Base-by-base conservation (phyloP, 129 eudicot genomes). In the sunflower (Helianthus annuus) region DNA sequence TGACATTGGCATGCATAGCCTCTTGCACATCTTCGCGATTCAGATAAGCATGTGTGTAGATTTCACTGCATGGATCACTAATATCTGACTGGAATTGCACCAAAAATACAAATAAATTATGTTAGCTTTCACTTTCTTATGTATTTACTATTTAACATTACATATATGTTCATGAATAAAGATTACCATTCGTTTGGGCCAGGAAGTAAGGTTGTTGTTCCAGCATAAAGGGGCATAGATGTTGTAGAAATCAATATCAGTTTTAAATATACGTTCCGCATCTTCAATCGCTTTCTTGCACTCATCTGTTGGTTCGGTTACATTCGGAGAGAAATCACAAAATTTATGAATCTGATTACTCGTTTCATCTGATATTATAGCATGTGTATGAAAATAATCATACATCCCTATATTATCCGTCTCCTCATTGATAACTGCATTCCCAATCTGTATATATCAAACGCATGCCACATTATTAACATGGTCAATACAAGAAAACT, bases 1-100 rank as follows among this genome's bases (percentile, higher is more conserved):
- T 92, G 29, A 87, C 85, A 76, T 89, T 92, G 2, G 98, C 96
- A 80, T 92, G 95, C 13, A 92, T 73, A n/a, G 98, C 95, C 66
- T 87, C 64, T 81, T 92, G 98, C 69, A 92, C 98, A 66, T 87
- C 91, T 9, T 82, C 82, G 10, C 82, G 71, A 68, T 92, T 92
- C 69, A 92, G 27, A 53, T 92, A 92, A 57, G 94, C 91, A 44
- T 70, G 9, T 6, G 80, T 84, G 68, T 89, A 92, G 57, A 40
- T 1, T 8, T 81, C 91, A 42, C 84, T 75, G 66, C 96, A 89
- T 3, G 96, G 96, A 76, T 89, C 90, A 32, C 81, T 46, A 34
- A 57, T 14, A 46, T 55, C 56, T 53, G 61, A 64, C 78, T 69
- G 36, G 36, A n/a, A 48, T 29, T 59, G 40, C 55, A 60, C 53